A percentile compares a stretch with the other conserved stretches of the same genome.
Conservation (phyloP, 257 asterid species). For the Scutellaria galericulata region DNA sequence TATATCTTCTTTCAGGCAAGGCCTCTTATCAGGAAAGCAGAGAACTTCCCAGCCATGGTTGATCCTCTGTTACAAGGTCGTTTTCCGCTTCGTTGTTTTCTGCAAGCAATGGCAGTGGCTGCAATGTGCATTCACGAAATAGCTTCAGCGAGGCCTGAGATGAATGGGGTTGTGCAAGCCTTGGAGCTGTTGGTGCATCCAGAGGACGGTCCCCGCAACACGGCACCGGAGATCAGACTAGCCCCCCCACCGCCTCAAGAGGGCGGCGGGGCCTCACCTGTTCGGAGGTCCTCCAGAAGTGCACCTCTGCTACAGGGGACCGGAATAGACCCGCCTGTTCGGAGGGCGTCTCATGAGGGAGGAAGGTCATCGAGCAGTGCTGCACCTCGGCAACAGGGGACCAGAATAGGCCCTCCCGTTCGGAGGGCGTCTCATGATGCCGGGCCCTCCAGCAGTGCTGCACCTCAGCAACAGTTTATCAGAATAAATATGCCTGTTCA, state of each 20-base stretch:
- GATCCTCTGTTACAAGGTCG: slow-evolving; percentile 89
- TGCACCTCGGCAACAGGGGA: too few relatives aligned
- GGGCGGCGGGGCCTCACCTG: too few relatives aligned
- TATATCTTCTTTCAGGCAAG: slow-evolving; percentile 61
- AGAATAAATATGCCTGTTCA: slow-evolving; percentile 56
- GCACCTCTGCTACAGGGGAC: slow-evolving; percentile 36
- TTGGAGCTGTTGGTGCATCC: slow-evolving; percentile 77
- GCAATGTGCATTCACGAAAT: slow-evolving; percentile 99
- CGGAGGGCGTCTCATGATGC: too few relatives aligned
- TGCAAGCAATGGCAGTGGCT: slow-evolving; percentile 92
- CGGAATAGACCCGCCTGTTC: slow-evolving; percentile 56
- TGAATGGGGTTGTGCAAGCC: slow-evolving; percentile 92
- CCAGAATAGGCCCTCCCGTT: too few relatives aligned
- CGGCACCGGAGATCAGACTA: too few relatives aligned
- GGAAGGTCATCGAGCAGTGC: too few relatives aligned
- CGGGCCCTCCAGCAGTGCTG: slow-evolving; percentile 27
- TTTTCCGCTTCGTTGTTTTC: slow-evolving; percentile 87
- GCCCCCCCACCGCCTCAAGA: too few relatives aligned
- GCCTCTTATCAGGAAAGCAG: slow-evolving; percentile 83
- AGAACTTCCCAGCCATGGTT: slow-evolving; percentile 86
- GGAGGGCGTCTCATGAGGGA: slow-evolving; percentile 28
- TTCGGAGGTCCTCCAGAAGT: too few relatives aligned
- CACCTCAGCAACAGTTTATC: slow-evolving; percentile 47
- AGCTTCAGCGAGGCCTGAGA: slow-evolving; percentile 86
- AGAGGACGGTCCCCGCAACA: background rate